Percentiles rank a stretch among this genome's conserved stretches.
phyloP scores from a whole-genome alignment of 768 basidiomycete genomes.

The Pseudohyphozyma bogoriensis region DNA sequence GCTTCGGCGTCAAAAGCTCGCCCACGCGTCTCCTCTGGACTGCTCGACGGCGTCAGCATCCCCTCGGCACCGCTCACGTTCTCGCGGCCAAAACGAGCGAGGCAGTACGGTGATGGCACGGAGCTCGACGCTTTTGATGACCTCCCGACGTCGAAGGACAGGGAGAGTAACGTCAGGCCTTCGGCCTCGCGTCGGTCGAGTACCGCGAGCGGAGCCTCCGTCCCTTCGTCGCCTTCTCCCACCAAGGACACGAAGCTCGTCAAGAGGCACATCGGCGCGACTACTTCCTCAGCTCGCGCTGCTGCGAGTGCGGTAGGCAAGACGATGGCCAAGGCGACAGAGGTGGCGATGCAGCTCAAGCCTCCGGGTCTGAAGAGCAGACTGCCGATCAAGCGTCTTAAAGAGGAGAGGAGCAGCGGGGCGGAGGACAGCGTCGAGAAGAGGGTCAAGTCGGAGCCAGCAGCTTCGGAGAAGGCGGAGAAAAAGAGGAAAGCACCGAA shows the following conservation, averaged over 20 bases:
- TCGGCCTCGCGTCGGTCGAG: not conserved
- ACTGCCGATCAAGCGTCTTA: too few relatives aligned
- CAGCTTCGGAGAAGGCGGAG: not conserved
- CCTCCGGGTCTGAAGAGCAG: too few relatives aligned
- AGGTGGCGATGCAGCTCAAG: not conserved
- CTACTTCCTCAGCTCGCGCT: not conserved
- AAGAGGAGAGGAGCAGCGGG: not conserved
- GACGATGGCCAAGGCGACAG: constrained; percentile 1
- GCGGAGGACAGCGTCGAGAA: not conserved
- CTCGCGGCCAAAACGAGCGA: constrained; percentile 4
- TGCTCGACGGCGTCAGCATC: not conserved
- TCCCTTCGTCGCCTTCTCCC: not conserved
- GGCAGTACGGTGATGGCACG: constrained; percentile 40
- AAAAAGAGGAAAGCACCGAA: constrained; percentile 12
- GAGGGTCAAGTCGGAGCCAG: not conserved
- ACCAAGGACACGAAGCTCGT: too few relatives aligned
- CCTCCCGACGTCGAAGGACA: constrained; percentile 36
- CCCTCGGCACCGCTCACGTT: not conserved
- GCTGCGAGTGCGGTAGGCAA: not conserved
- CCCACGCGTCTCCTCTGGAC: not conserved
- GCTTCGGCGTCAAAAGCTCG: constrained; percentile 5
- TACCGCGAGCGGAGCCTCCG: not conserved
- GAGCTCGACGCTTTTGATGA: constrained; percentile 43
- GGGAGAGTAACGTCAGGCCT: constrained; percentile 15
- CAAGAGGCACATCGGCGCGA: too few relatives aligned